Evolutionary conservation across 192 early-diverging fungal species (phyloP).

Genomic region (Backusella tarrabulga): DNA sequence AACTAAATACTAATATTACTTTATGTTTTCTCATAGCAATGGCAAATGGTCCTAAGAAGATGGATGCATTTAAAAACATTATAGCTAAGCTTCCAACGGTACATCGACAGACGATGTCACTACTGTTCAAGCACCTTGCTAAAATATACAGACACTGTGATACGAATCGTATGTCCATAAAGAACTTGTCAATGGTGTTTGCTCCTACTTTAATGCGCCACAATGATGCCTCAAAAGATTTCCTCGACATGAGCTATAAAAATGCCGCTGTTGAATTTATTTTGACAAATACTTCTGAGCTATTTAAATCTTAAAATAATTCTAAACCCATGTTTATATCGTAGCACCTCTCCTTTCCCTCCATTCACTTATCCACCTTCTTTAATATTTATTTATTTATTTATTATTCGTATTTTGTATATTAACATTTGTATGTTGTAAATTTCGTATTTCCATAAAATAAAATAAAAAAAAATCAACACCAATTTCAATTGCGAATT

Average conservation of each 20-base stretch:
- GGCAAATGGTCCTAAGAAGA: slow-evolving; percentile 35
- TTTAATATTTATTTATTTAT: slow-evolving; percentile 7
- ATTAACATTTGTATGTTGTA: background rate
- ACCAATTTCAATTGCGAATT: background rate
- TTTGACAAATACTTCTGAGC: slow-evolving; percentile 49
- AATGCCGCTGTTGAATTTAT: slow-evolving; percentile 71
- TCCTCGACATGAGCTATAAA: slow-evolving; percentile 73
- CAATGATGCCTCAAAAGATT: slow-evolving; percentile 55
- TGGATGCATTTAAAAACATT: slow-evolving; percentile 42
- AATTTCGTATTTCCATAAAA: background rate
- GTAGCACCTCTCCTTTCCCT: background rate
- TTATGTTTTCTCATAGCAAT: slow-evolving; percentile 21
- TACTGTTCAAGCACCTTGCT: slow-evolving; percentile 62
- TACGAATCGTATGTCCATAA: slow-evolving; percentile 87
- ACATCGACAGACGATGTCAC: slow-evolving; percentile 61
- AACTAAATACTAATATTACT: slow-evolving; percentile 4
- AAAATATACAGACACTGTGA: slow-evolving; percentile 56
- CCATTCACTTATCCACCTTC: background rate
- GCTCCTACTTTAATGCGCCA: slow-evolving; percentile 81
- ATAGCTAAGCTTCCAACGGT: slow-evolving; percentile 56
- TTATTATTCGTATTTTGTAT: background rate
- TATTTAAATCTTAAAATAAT: slow-evolving; percentile 9
- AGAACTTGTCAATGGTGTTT: slow-evolving; percentile 94
- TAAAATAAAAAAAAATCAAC: background rate
- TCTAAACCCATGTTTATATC: background rate